Base-by-base conservation (phyloP, 2,329 filamentous ascomycete species). In the Aspergillus viridinutans region DNA sequence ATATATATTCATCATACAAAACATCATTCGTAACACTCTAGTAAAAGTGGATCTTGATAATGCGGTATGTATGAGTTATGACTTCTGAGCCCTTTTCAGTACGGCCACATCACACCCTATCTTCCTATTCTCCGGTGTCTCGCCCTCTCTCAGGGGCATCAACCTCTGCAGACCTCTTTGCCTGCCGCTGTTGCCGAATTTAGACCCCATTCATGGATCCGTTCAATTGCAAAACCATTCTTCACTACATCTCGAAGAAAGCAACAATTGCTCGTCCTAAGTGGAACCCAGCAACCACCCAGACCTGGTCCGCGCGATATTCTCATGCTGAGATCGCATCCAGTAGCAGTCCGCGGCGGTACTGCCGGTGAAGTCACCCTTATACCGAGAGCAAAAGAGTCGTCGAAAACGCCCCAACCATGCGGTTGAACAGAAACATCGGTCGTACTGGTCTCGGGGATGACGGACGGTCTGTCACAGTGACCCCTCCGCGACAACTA, bases 271-370 rank as follows among this genome's bases (percentile, higher is more conserved):
- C 74, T 12, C 83, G 74, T 0, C 83, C 84, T 0, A 83, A 86
- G 60, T 86, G 84, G 60, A 86, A 85, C 0, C 82, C 82, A 1
- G 81, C 80, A 43, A 84, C 78, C 3, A 83, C 77, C 62, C 81
- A 78, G n/a, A 83, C 63, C 76, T 81, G 1, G 82, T 84, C 14
- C 69, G 72, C 10, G 76, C 79, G 17, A 86, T 76, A 59, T 82
- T 83, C 50, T 76, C 74, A 64, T 87, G 84, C 70, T 86, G 79
- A 23, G 71, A 71, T 0, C 72, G 74, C 79, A 86, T 83, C 83
- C 83, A 87, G 58, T 82, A 78, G 70, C 83, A 86, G 64, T 86
- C 84, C 52, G 84, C 83, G 1, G 83, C 81, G 10, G 86, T 74
- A 52, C 86, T 80, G 21, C 81, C 78, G 1, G 78, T 80, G 65